Base-by-base conservation (phyloP, 1,284 basidiomycete species). In the Paramarasmius palmivorus region DNA sequence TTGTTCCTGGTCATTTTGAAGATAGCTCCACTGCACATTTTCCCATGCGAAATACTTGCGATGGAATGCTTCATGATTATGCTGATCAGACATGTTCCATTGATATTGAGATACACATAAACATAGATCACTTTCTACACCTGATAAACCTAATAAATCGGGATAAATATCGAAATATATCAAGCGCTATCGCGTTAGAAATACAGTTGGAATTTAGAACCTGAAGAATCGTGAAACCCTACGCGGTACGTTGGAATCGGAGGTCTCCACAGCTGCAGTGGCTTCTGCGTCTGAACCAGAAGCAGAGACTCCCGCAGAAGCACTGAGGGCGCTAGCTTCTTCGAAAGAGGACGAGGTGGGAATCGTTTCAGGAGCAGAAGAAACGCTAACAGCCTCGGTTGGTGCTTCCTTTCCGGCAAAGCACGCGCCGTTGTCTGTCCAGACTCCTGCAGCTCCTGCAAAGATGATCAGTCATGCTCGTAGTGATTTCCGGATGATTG, bases 361-460 rank as follows among this genome's bases (percentile, higher is more conserved):
- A 37, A 19, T 22, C 7, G 19, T 23, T 8, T 17, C 15, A 6
- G 29, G 8, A 10, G 47, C 29, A 15, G 12, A 10, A 10, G 32
- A 4, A 20, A 9, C 8, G 8, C 35, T 15, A 29, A 23, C 22
- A 23, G 9, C 25, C 6, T 22, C 38, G 15, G 49, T 25, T n/a
- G 20, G n/a, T 40, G 55, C 49, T 25, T 49, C 50, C n/a, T n/a
- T n/a, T 22, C 32, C 29, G 19, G 46, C 55, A 42, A 53, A 59
- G 50, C 70, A 71, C 1, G 61, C 61, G 17, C 70, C 70, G 7
- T 63, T 52, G 48, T 72, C 65, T 9, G 57, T 59, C 68, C 66
- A 68, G 17, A 62, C 66, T 5, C 60, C 65, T 22, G 61, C 61
- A 42, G 59, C 56, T 26, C 66, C 66, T 68, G 25, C 10, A 36